Conservation (phyloP, 257 asterid species). For the Fraxinus excelsior region DNA sequence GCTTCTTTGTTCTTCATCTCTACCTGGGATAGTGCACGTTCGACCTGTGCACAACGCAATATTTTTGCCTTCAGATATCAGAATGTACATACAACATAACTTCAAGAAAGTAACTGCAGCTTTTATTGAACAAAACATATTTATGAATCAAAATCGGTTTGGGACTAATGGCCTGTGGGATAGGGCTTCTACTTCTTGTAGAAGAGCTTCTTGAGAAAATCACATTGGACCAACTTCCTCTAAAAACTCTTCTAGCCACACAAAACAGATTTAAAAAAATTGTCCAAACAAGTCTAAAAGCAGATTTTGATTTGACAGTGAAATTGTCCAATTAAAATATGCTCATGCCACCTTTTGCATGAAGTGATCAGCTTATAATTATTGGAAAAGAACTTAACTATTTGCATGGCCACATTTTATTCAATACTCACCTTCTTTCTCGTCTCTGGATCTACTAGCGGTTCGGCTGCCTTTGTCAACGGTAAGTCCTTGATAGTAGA, state of each 20-base stretch:
- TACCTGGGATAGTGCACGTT: slow-evolving; percentile 59
- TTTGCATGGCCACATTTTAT: not conserved
- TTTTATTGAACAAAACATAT: not conserved
- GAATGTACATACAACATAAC: not conserved
- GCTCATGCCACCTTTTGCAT: not conserved
- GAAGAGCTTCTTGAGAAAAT: no score
- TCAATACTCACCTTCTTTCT: slow-evolving; percentile 55
- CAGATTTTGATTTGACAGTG: not conserved
- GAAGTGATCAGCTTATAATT: not conserved
- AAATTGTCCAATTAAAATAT: not conserved
- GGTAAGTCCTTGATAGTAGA: slow-evolving; percentile 80
- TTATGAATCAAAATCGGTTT: not conserved
- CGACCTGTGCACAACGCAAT: slow-evolving; percentile 49
- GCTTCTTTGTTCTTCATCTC: slow-evolving; percentile 92
- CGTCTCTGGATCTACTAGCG: slow-evolving; percentile 80
- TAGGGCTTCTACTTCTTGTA: no score
- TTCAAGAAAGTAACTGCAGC: not conserved
- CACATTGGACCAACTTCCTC: no score
- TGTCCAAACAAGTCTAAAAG: no score
- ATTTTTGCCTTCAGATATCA: slow-evolving; percentile 3
- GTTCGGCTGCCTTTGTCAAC: slow-evolving; percentile 68
- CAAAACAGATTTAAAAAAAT: no score
- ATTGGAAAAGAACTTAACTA: not conserved
- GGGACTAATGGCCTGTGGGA: no score
- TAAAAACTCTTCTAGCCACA: no score